Conservation (phyloP, 1,139 yeast species). For the Geotrichum macrosporum region DNA sequence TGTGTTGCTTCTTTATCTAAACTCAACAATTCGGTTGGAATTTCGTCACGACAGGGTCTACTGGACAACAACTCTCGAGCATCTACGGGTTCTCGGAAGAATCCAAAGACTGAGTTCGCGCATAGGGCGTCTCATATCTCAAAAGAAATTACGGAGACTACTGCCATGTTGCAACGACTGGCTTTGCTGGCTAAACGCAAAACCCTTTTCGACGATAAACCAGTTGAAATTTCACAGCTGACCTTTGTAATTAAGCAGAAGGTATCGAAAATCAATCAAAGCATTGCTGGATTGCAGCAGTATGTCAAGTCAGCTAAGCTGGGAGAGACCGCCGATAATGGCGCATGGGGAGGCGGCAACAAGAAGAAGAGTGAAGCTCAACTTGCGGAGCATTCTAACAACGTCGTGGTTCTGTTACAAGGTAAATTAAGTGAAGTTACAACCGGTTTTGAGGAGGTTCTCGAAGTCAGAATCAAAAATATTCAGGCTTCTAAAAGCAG, state of each 20-base stretch:
- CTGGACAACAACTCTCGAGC: conserved; percentile 22
- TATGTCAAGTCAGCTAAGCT: conserved; percentile 45
- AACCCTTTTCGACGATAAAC: conserved; percentile 92
- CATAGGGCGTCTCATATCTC: conserved; percentile 80
- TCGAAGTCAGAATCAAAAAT: conserved; percentile 79
- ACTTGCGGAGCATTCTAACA: conserved; percentile 67
- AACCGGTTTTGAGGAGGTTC: conserved; percentile 82
- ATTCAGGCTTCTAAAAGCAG: conserved; percentile 78
- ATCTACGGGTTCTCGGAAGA: conserved; percentile 24
- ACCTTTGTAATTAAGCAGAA: conserved; percentile 92
- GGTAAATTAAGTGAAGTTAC: conserved; percentile 88
- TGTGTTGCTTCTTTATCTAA: conserved; percentile 70
- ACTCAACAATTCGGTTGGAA: conserved; percentile 43
- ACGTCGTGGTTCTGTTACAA: conserved; percentile 79
- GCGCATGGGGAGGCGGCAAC: conserved; percentile 32
- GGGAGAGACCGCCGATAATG: conserved; percentile 23
- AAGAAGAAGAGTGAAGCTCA: conserved; percentile 53
- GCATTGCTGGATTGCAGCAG: conserved; percentile 60
- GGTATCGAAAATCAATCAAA: conserved; percentile 78
- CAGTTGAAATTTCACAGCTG: conserved; percentile 87
- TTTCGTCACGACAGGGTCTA: conserved; percentile 29
- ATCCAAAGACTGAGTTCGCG: conserved; percentile 63
- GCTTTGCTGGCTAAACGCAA: conserved; percentile 82
- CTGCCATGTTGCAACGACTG: conserved; percentile 72
- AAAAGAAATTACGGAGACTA: conserved; percentile 83